Evolutionary conservation across 169 alveolate genomes (phyloP).

Genomic region (Cryptosporidium viatorum): DNA sequence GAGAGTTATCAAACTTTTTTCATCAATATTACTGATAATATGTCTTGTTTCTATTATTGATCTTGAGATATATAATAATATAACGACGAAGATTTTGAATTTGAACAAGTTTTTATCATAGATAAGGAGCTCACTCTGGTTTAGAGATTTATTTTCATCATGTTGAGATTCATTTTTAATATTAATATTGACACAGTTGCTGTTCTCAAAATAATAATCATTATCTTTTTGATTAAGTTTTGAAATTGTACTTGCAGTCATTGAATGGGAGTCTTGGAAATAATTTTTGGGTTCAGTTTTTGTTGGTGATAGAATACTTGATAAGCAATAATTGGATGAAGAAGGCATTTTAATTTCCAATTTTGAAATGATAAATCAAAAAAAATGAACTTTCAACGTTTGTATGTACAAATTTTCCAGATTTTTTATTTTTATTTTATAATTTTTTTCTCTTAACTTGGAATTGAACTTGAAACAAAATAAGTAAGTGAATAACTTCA

Average conservation of each 20-base stretch:
- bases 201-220: neutral
- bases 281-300: neutral
- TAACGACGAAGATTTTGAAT: conserved; percentile 4
- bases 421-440: no score
- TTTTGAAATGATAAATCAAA: neutral
- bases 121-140: neutral
- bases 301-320: conserved; percentile 10
- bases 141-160: neutral
- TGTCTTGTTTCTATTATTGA: conserved; percentile 9
- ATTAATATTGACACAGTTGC: neutral
- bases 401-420: no score
- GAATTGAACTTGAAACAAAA: no score
- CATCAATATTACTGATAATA: neutral
- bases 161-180: neutral
- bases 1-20: neutral
- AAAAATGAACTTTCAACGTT: neutral
- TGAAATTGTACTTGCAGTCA: neutral
- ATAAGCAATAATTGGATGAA: neutral
- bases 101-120: conserved; percentile 28
- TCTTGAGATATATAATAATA: conserved; percentile 3
- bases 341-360: neutral
- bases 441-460: neutral
- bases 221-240: neutral
- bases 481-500: neutral
- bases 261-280: neutral